Evolutionary conservation across 1,284 basidiomycete species (phyloP), one percentile per base, ranked within the genome.

Genomic region (Termitomyces sp.): DNA sequence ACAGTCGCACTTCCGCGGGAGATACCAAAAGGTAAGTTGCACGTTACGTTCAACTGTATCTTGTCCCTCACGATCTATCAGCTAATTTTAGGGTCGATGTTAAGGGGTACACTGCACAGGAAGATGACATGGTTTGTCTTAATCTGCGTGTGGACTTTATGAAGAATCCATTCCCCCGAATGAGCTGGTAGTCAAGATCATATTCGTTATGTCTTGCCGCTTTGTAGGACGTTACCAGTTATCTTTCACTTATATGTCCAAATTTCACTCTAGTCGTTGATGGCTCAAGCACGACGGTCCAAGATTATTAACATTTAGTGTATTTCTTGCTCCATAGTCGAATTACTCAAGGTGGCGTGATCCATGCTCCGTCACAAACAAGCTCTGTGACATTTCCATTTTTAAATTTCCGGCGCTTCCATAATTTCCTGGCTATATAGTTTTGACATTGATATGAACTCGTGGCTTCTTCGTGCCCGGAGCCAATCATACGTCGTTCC

Each of bases 61-160:
- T 9, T 56, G 53, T 30, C 17, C 41, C 45, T 44, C 24, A 28
- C 34, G 19, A n/a, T 54, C 4, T 43, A 46, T 53, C 53, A 94
- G 96, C 93, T 72, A 96, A 93, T 70, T 98, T 98, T 74, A 71
- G 65, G 7, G 84, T 99, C 52, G 69, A 79, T 42, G 82, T 95
- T 21, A 68, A 73, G 6, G 95, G 84, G 1, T 92, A 81, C 66
- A 94, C 90, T 1, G 78, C 64, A n/a, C 81, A 88, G 0, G 92
- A 94, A 1, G 84, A 88, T 0, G 82, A 88, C 57, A 70, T 97
- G 76, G 64, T 92, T 41, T 98, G 95, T 72, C 72, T 95, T 60
- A 75, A 94, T 62, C 74, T 98, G 53, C 75, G 74, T 55, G 84
- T 95, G 51, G 83, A 91, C 70, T 92, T 92, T 64, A 81, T 78